A percentile compares a stretch with the other conserved stretches of the same genome.
Evolutionary conservation across 2,329 filamentous ascomycete species (phyloP).

Genomic region (Aspergillus arachidicola): DNA sequence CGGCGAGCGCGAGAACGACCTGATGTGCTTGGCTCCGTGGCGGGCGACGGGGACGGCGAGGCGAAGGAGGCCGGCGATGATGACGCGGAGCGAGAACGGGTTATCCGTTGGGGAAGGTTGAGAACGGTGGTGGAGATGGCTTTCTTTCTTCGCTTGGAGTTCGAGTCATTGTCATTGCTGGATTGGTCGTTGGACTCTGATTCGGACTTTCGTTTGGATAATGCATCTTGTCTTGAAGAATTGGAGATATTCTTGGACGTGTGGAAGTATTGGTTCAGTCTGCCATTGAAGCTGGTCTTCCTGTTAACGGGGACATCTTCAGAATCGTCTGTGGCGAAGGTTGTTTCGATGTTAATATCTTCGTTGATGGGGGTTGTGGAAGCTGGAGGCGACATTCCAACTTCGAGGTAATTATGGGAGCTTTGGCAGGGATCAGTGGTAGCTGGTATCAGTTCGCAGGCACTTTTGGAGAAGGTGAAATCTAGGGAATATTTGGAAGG

Average conservation of each 20-base stretch:
- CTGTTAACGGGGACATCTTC: slow-evolving; percentile 37
- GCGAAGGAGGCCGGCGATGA: slow-evolving; percentile 3
- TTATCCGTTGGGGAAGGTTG: slow-evolving; percentile 10
- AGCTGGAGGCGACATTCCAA: slow-evolving; percentile 7
- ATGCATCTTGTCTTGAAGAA: slow-evolving; percentile 5
- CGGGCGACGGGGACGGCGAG: background rate
- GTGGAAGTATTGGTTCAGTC: slow-evolving; percentile 38
- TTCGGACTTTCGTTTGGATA: slow-evolving; percentile 6
- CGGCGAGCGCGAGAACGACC: slow-evolving; percentile 2
- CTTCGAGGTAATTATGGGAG: background rate
- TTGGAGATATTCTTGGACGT: slow-evolving; percentile 6
- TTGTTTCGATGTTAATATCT: background rate
- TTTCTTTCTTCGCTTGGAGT: slow-evolving; percentile 20
- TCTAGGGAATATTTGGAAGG: background rate
- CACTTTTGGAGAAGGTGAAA: background rate
- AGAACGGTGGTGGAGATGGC: background rate
- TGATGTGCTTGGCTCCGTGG: background rate
- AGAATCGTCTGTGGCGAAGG: background rate
- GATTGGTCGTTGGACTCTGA: background rate
- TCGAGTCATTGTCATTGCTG: slow-evolving; percentile 3
- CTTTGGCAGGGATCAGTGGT: background rate
- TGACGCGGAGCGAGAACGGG: slow-evolving; percentile 20
- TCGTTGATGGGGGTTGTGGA: background rate
- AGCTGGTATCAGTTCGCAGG: background rate
- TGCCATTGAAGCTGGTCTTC: slow-evolving; percentile 39